phyloP scores from a whole-genome alignment of 495 filamentous ascomycete species.

The Penicillium angulare region DNA sequence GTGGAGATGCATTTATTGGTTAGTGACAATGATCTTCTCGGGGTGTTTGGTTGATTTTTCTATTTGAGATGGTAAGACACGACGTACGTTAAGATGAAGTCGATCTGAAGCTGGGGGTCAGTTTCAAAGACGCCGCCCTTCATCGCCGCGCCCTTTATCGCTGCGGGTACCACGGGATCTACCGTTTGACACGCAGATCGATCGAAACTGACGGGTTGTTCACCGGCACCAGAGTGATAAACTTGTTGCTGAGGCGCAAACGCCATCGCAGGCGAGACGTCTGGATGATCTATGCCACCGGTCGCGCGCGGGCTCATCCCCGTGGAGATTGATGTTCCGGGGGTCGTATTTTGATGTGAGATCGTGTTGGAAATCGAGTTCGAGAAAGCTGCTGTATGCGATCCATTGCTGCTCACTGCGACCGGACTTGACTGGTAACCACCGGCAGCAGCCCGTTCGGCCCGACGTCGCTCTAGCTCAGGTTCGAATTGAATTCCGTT shows the following conservation, averaged over 20 bases:
- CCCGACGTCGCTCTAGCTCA: constrained; percentile 39
- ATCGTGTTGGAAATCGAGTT: constrained; percentile 24
- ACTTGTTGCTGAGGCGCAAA: constrained; percentile 34
- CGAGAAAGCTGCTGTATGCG: constrained; percentile 27
- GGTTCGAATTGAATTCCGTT: constrained; percentile 64
- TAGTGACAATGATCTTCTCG: no score
- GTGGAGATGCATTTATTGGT: constrained; percentile 19
- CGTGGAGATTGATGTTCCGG: constrained; percentile 38
- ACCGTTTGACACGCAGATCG: constrained; percentile 22
- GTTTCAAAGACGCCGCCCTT: constrained; percentile 72
- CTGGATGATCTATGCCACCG: constrained; percentile 32
- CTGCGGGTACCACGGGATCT: constrained; percentile 38
- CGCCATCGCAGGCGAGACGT: constrained; percentile 32
- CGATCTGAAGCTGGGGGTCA: constrained; percentile 74
- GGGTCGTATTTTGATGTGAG: constrained; percentile 33
- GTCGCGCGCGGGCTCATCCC: constrained; percentile 34
- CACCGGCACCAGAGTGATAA: constrained; percentile 23
- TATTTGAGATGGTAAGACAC: constrained; percentile 3
- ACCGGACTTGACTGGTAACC: constrained; percentile 33
- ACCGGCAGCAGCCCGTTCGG: constrained; percentile 25
- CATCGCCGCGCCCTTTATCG: constrained; percentile 34
- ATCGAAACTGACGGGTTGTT: constrained; percentile 32
- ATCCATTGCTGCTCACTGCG: constrained; percentile 35
- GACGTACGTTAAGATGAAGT: constrained; percentile 95
- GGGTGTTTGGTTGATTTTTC: neutral